These are phyloP conservation scores for Asterella californica DNA, from an alignment of 225 moss, liverwort and hornwort genomes.

Conservation along the genomic window DNA sequence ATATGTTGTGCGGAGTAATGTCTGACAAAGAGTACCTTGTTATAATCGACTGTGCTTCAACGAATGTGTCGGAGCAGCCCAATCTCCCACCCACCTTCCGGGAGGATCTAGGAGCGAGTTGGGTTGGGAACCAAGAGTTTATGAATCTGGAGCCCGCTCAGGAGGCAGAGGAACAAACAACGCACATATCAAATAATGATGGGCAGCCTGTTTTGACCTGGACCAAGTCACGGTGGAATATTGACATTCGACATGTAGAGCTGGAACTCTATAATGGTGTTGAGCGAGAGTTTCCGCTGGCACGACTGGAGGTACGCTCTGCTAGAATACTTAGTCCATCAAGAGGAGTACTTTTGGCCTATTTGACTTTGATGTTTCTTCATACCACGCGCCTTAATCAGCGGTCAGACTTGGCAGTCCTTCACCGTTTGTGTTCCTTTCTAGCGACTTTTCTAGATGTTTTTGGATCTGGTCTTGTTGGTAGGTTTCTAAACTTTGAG, in stretches of 20 bases:
- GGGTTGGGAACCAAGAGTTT: constrained; percentile 74
- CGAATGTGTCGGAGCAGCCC: constrained; percentile 78
- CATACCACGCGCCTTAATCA: not conserved
- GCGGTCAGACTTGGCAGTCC: not conserved
- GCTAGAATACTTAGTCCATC: not conserved
- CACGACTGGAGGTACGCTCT: constrained; percentile 74
- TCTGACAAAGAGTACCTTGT: constrained; percentile 95
- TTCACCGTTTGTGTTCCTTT: not conserved
- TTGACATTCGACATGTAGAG: constrained; percentile 82
- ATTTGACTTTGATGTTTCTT: not conserved
- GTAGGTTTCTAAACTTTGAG: not conserved
- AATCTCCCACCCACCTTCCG: constrained; percentile 81
- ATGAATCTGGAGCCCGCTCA: constrained; percentile 72
- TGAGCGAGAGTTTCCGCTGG: constrained; percentile 76
- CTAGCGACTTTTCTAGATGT: not conserved
- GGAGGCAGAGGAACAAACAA: constrained; percentile 62
- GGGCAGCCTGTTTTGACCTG: constrained; percentile 43
- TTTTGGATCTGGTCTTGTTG: not conserved
- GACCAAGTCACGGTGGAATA: constrained; percentile 81
- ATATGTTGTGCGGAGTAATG: constrained; percentile 84
- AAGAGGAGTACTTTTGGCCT: not conserved
- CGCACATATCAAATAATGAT: constrained; percentile 32
- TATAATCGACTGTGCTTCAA: constrained; percentile 91
- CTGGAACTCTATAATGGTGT: constrained; percentile 73
- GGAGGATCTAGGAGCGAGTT: constrained; percentile 58